Evolutionary conservation across 1,284 basidiomycete species (phyloP).

Genomic region (Schizophyllum commune): DNA sequence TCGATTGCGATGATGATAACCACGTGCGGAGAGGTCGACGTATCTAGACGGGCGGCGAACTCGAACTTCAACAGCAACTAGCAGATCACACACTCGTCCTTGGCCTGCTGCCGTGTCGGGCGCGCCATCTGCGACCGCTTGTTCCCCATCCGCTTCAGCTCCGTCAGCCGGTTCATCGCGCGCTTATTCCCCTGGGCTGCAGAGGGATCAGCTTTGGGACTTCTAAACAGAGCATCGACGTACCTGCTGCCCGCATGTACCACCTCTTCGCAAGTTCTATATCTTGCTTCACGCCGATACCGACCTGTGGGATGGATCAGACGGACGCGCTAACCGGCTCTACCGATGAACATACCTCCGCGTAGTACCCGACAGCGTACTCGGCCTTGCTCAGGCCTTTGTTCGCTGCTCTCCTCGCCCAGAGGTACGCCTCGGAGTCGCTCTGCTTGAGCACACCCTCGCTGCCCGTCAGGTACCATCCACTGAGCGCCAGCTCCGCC

Average conservation of each 20-base stretch:
- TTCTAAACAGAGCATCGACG: conserved; percentile 23
- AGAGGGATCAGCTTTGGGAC: conserved; percentile 8
- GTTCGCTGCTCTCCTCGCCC: conserved; percentile 91
- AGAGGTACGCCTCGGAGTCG: conserved; percentile 95
- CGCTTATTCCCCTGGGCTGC: conserved; percentile 91
- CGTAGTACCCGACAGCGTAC: conserved; percentile 96
- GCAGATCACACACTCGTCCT: conserved; percentile 85
- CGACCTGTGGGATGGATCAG: conserved; percentile 31
- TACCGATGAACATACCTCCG: conserved; percentile 45
- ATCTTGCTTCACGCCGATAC: conserved; percentile 96
- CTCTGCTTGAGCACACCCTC: conserved; percentile 96
- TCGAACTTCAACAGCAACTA: conserved; percentile 21
- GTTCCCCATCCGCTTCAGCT: conserved; percentile 77
- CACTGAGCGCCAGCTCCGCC: conserved; percentile 91
- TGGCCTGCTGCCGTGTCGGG: conserved; percentile 87
- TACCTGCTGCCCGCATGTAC: conserved; percentile 98
- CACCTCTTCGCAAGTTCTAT: conserved; percentile 94
- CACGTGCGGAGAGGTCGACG: neutral
- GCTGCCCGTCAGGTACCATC: conserved; percentile 95
- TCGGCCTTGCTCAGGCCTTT: conserved; percentile 91
- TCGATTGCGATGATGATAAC: neutral
- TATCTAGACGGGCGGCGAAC: neutral
- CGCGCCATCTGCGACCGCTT: conserved; percentile 59
- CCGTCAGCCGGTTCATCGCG: conserved; percentile 91
- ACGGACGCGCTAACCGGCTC: neutral